Percentiles rank a stretch among this genome's conserved stretches.
These are phyloP conservation scores for Auriscalpium vulgare DNA, from an alignment of 768 basidiomycete species.

Conservation along the genomic window DNA sequence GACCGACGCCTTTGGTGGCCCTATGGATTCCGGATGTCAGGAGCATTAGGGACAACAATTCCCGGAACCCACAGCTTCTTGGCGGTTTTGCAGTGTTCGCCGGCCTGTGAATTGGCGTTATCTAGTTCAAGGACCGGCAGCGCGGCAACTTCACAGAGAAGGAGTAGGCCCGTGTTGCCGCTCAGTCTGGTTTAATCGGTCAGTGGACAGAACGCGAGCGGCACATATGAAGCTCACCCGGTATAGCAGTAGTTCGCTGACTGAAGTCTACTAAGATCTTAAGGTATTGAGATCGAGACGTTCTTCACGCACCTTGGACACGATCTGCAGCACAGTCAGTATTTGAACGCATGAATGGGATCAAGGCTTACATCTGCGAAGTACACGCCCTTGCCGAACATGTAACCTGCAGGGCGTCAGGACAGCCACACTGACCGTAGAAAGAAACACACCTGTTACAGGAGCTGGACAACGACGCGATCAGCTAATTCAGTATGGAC, in stretches of 20 bases:
- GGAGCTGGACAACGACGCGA: constrained; percentile 28
- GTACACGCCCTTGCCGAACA: constrained; percentile 64
- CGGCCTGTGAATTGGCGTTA: constrained; percentile 43
- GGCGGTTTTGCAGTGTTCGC: constrained; percentile 31
- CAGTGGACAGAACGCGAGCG: background rate
- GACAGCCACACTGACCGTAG: background rate
- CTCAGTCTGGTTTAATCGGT: constrained; percentile 33
- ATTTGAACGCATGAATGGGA: background rate
- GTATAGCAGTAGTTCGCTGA: constrained; percentile 52
- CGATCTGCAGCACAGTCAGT: constrained; percentile 33
- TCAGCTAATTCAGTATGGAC: background rate
- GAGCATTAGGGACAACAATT: background rate
- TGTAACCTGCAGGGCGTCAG: constrained; percentile 30
- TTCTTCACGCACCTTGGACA: constrained; percentile 42
- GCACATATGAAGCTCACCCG: constrained; percentile 25
- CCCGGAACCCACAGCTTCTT: constrained; percentile 14
- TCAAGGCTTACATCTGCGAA: constrained; percentile 45
- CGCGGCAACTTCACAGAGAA: constrained; percentile 54
- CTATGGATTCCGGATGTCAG: constrained; percentile 19
- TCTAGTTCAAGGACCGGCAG: constrained; percentile 45
- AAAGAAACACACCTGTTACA: constrained; percentile 30
- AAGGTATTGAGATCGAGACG: too few relatives aligned
- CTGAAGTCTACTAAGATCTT: constrained; percentile 17
- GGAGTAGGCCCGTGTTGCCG: constrained; percentile 42
- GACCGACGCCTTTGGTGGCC: constrained; percentile 48